phyloP scores from a whole-genome alignment of 2,329 filamentous ascomycete genomes.

The Fusarium cyanostomum region DNA sequence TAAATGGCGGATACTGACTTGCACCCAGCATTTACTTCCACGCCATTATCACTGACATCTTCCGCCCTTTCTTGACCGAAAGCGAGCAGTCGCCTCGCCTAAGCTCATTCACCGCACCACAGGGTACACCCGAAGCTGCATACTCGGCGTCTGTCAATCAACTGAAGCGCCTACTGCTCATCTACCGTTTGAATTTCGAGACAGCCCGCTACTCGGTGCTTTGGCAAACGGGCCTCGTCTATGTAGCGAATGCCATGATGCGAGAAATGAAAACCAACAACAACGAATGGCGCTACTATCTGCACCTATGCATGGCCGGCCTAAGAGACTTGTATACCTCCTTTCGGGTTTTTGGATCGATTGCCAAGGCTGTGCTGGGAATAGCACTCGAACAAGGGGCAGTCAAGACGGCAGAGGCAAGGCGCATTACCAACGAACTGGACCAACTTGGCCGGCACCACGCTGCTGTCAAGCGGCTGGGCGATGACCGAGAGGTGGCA shows the following conservation, averaged over 20 bases:
- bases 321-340: conserved; percentile 38
- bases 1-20: not conserved
- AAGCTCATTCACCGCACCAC: conserved; percentile 39
- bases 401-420: not conserved
- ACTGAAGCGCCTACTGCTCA: conserved; percentile 48
- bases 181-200: conserved; percentile 45
- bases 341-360: not conserved
- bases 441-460: not conserved
- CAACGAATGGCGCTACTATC: conserved; percentile 47
- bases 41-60: conserved; percentile 32
- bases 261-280: conserved; percentile 31
- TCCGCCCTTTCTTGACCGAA: conserved; percentile 39
- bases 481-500: not conserved
- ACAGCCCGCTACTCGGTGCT: conserved; percentile 48
- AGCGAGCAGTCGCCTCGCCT: conserved; percentile 4
- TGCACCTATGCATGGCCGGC: conserved; percentile 49
- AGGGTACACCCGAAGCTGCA: conserved; percentile 36
- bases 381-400: not conserved
- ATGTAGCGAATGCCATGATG: conserved; percentile 49
- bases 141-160: conserved; percentile 48
- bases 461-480: not conserved
- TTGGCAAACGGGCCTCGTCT: conserved; percentile 51
- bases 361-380: not conserved
- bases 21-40: conserved; percentile 33
- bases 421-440: not conserved